Percentiles rank a stretch among this genome's conserved stretches.
phyloP scores from a whole-genome alignment of 495 filamentous ascomycete genomes.

The Penicillium antarcticum region DNA sequence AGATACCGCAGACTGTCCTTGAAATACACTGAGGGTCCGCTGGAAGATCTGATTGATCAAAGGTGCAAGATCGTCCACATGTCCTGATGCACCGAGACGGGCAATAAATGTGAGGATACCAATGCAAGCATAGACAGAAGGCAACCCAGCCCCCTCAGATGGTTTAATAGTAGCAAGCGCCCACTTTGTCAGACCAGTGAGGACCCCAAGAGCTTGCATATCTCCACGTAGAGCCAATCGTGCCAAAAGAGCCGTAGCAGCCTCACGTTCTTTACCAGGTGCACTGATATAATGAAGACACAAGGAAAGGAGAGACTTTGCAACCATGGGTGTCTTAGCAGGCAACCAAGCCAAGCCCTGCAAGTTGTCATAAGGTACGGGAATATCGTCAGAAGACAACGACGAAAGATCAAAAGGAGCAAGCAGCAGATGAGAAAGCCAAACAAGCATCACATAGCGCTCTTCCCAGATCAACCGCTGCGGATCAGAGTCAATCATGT shows the following conservation, averaged over 20 bases:
- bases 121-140: constrained; percentile 58
- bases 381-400: constrained; percentile 63
- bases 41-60: constrained; percentile 50
- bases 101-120: constrained; percentile 77
- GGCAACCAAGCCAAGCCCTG: constrained; percentile 21
- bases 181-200: constrained; percentile 64
- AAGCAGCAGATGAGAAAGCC: constrained; percentile 90
- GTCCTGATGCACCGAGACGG: constrained; percentile 59
- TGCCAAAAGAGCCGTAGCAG: constrained; percentile 76
- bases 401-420: constrained; percentile 87
- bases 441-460: constrained; percentile 81
- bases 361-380: constrained; percentile 27
- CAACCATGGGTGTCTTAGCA: constrained; percentile 60
- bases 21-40: constrained; percentile 38
- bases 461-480: constrained; percentile 73
- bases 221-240: constrained; percentile 78
- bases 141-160: constrained; percentile 23
- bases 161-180: constrained; percentile 56
- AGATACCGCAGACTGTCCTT: constrained; percentile 38
- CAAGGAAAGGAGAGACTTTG: constrained; percentile 66
- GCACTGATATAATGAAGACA: constrained; percentile 65
- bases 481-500: constrained; percentile 3
- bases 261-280: constrained; percentile 83
- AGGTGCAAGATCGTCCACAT: constrained; percentile 48
- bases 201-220: constrained; percentile 75